phyloP scores from a whole-genome alignment of 2,329 filamentous ascomycete genomes.

The Exophiala viscosa region DNA sequence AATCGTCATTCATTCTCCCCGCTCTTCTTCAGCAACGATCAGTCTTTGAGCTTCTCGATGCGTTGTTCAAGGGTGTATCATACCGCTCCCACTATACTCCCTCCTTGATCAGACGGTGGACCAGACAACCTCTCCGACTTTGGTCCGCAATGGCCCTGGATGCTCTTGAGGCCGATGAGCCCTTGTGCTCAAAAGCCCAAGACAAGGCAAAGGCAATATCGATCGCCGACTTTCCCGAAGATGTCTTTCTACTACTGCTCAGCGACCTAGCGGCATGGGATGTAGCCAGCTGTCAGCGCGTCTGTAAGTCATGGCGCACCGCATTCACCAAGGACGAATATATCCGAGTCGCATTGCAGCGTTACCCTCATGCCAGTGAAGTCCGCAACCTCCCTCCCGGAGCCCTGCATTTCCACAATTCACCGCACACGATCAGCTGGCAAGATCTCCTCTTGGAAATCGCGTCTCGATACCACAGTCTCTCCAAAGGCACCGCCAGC shows the following conservation, averaged over 20 bases:
- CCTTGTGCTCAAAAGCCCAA: neutral
- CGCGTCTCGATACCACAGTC: conserved; percentile 53
- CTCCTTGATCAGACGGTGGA: neutral
- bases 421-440: conserved; percentile 7
- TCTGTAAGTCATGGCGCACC: conserved; percentile 49
- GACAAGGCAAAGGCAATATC: neutral
- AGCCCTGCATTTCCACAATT: conserved; percentile 10
- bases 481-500: conserved; percentile 48
- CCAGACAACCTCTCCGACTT: neutral
- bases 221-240: conserved; percentile 48
- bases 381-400: conserved; percentile 34
- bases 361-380: conserved; percentile 54
- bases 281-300: conserved; percentile 50
- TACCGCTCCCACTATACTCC: conserved; percentile 30
- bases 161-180: neutral
- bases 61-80: conserved; percentile 33
- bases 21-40: conserved; percentile 9
- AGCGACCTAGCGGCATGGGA: conserved; percentile 50
- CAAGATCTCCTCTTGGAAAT: conserved; percentile 32
- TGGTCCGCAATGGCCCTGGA: neutral
- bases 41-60: conserved; percentile 30
- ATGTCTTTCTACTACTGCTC: conserved; percentile 56
- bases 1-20: neutral
- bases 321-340: conserved; percentile 50
- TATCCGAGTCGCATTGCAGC: conserved; percentile 47